These are phyloP conservation scores for Papilionanthe hybrid DNA, from an alignment of 116 monocot genomes.

Conservation along the genomic window DNA sequence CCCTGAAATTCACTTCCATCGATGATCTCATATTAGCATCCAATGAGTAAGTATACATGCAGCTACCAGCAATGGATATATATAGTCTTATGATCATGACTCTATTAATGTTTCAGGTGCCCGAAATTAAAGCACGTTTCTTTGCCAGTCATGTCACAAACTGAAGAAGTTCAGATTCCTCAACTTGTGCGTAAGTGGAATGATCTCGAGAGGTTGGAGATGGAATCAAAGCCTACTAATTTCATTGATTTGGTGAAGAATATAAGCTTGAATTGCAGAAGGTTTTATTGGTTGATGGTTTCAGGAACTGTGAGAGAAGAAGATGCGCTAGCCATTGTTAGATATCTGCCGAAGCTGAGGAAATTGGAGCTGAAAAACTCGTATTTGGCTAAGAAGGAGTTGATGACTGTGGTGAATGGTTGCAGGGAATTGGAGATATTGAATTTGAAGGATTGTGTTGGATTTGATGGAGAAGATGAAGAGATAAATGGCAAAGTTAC, in stretches of 20 bases:
- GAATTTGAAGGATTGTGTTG: conserved; percentile 26
- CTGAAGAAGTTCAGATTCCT: conserved; percentile 29
- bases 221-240: conserved; percentile 25
- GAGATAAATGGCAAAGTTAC: conserved; percentile 21
- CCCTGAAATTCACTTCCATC: conserved; percentile 1
- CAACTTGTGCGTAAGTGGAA: conserved; percentile 23
- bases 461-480: conserved; percentile 28
- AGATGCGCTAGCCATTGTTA: conserved; percentile 11
- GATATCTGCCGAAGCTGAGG: conserved; percentile 22
- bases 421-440: conserved; percentile 28
- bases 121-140: conserved; percentile 17
- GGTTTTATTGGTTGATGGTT: conserved; percentile 11
- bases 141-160: conserved; percentile 15
- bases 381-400: conserved; percentile 27
- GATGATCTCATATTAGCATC: conserved; percentile 1
- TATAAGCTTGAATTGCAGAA: conserved; percentile 14
- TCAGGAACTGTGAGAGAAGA: conserved; percentile 9
- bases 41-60: background rate
- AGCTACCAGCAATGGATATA: background rate
- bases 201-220: conserved; percentile 28
- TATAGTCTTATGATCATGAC: background rate
- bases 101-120: conserved; percentile 17
- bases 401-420: conserved; percentile 27
- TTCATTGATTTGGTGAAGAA: conserved; percentile 15
- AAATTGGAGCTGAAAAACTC: conserved; percentile 24